Conservation (phyloP, 805 yeast genomes). For the Pachysolen tannophilus region DNA sequence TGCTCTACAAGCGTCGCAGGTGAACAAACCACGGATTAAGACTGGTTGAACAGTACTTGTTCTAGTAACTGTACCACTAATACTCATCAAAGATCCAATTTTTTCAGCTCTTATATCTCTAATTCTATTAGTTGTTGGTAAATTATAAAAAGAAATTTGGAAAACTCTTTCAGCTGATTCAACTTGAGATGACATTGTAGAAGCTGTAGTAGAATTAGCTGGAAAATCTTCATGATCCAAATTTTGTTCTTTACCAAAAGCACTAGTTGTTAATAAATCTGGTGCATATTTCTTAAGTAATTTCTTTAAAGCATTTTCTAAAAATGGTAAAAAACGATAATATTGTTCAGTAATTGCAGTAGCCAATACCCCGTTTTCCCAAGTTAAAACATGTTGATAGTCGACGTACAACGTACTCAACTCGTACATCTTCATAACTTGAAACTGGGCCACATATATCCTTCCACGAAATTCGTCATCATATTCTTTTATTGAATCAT, state of each 20-base stretch:
- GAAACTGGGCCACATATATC: slow-evolving; percentile 71
- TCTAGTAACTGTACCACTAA: slow-evolving; percentile 92
- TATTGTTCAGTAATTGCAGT: slow-evolving; percentile 86
- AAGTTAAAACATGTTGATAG: slow-evolving; percentile 64
- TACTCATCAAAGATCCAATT: slow-evolving; percentile 75
- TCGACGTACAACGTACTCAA: slow-evolving; percentile 76
- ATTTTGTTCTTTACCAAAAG: slow-evolving; percentile 21
- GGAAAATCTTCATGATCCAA: slow-evolving; percentile 24
- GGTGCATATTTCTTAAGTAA: slow-evolving; percentile 75
- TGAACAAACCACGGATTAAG: slow-evolving; percentile 74
- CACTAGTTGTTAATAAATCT: slow-evolving; percentile 43
- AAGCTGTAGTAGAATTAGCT: slow-evolving; percentile 20
- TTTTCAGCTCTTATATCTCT: slow-evolving; percentile 87
- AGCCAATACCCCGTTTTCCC: slow-evolving; percentile 84
- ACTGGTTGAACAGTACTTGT: slow-evolving; percentile 97
- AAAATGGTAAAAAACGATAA: slow-evolving; percentile 84
- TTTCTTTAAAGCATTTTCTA: slow-evolving; percentile 65
- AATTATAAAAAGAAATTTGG: slow-evolving; percentile 81
- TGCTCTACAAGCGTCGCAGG: slow-evolving; percentile 84
- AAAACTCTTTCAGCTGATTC: slow-evolving; percentile 65
- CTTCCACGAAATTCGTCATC: slow-evolving; percentile 39
- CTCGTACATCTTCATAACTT: slow-evolving; percentile 71
- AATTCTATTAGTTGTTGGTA: slow-evolving; percentile 76
- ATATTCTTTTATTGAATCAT: slow-evolving; percentile 26
- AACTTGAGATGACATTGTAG: slow-evolving; percentile 36